A percentile compares a stretch with the other conserved stretches of the same genome.
Evolutionary conservation across 768 basidiomycete genomes (phyloP).

Genomic region (Crepidotus variabilis): DNA sequence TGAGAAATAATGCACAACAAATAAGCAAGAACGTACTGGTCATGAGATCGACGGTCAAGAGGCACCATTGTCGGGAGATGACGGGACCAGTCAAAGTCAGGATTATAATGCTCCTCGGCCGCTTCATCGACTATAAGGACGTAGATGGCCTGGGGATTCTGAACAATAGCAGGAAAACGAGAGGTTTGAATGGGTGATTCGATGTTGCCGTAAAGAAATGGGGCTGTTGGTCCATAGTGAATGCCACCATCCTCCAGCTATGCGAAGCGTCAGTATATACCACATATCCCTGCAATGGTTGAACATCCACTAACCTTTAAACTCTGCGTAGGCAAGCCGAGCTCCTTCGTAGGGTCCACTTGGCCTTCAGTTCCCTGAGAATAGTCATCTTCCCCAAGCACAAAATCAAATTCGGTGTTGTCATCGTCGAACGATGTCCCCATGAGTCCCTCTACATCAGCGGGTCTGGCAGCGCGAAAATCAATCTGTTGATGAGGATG

Average conservation of each 20-base stretch:
- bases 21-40: slow-evolving; percentile 28
- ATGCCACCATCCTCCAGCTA: slow-evolving; percentile 38
- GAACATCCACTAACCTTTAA: slow-evolving; percentile 27
- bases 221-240: slow-evolving; percentile 38
- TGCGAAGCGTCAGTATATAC: background rate
- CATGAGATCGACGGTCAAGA: slow-evolving; percentile 40
- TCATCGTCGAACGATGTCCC: slow-evolving; percentile 9
- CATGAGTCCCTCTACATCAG: slow-evolving; percentile 15
- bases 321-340: slow-evolving; percentile 35
- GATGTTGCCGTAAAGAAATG: slow-evolving; percentile 34
- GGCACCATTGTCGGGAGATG: slow-evolving; percentile 39
- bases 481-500: slow-evolving; percentile 9
- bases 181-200: slow-evolving; percentile 22
- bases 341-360: slow-evolving; percentile 28
- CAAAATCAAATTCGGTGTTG: slow-evolving; percentile 13
- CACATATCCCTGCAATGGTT: background rate
- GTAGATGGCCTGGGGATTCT: slow-evolving; percentile 35
- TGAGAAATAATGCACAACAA: background rate
- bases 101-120: slow-evolving; percentile 35
- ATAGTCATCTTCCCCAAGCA: slow-evolving; percentile 5
- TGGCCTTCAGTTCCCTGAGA: background rate
- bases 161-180: slow-evolving; percentile 35
- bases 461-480: slow-evolving; percentile 19
- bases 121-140: slow-evolving; percentile 38
- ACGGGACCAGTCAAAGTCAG: slow-evolving; percentile 48